Evolutionary conservation across 495 filamentous ascomycete genomes (phyloP), one percentile per base, ranked within the genome.

Genomic region (Hypomontagnella monticulosa): DNA sequence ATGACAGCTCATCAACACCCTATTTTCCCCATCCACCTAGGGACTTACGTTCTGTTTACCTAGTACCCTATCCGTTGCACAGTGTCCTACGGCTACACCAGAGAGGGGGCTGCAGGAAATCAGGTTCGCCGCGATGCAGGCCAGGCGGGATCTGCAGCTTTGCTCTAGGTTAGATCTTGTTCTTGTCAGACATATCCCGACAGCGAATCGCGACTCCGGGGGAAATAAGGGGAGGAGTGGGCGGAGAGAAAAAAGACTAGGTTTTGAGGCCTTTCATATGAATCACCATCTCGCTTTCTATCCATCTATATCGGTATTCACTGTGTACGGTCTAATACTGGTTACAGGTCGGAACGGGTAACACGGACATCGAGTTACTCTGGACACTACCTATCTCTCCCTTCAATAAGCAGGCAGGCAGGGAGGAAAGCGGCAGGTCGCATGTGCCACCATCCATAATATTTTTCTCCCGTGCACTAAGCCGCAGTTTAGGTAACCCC

Each of bases 111-210:
- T 59, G 59, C 54, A 59, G 14, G 65, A 56, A 64, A 69, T 57
- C 66, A 63, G n/a, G 55, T 64, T 69, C 66, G 60, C 55, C 50
- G 55, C 56, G 50, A 49, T 67, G 63, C 57, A 67, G 49, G 51
- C 49, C 32, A 61, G 66, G 55, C 60, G 36, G 55, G 66, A 69
- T 69, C 66, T 63, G 43, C 55, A 52, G 32, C 14, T 33, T 52
- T 51, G 33, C 52, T 51, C 46, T 50, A 46, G 41, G 34, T 52
- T 46, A 59, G 54, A 61, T 63, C 57, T 52, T 52, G 52, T 61
- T 38, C 63, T 57, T 57, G 57, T 57, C 57, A 57, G 52, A 61
- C 57, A 52, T n/a, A n/a, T 30, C 36, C 55, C 63, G 50, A 51
- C 12, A 20, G 59, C n/a, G 34, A 32, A 46, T 52, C 20, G 15